These are phyloP conservation scores for Tuber umbilicatum DNA, from an alignment of 495 filamentous ascomycete genomes.

Conservation along the genomic window DNA sequence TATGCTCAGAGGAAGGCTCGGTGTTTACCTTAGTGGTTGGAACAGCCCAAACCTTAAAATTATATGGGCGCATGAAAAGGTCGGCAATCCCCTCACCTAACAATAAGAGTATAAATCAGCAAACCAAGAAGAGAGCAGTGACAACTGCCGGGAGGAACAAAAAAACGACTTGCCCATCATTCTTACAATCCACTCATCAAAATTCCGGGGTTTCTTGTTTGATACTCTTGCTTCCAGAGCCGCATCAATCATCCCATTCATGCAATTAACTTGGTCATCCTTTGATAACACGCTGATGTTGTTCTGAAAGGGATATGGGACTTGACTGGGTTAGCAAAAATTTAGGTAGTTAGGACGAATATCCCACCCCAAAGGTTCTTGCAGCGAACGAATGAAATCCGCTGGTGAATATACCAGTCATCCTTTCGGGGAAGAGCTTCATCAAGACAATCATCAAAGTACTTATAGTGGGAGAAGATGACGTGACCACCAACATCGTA, in stretches of 20 bases:
- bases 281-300: constrained; percentile 98
- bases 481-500: constrained; percentile 99
- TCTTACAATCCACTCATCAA: constrained; percentile 97
- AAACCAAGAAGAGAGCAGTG: not conserved
- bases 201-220: constrained; percentile 86
- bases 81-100: constrained; percentile 66
- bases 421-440: constrained; percentile 87
- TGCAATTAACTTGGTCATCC: constrained; percentile 89
- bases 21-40: constrained; percentile 84
- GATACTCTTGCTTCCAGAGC: constrained; percentile 76
- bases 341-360: constrained; percentile 1
- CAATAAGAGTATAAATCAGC: constrained; percentile 4
- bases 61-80: constrained; percentile 98
- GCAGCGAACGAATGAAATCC: constrained; percentile 98
- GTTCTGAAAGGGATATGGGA: constrained; percentile 99
- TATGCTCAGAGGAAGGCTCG: not conserved
- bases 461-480: constrained; percentile 99
- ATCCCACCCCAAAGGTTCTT: constrained; percentile 65
- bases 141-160: not conserved
- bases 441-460: constrained; percentile 98
- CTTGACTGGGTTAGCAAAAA: constrained; percentile 42
- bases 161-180: constrained; percentile 60
- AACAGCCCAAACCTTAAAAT: constrained; percentile 99
- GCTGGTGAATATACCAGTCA: constrained; percentile 97
- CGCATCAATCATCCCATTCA: constrained; percentile 96